phyloP scores from a whole-genome alignment of 1,139 yeast species.

The Saccharomycopsis hybrid region DNA sequence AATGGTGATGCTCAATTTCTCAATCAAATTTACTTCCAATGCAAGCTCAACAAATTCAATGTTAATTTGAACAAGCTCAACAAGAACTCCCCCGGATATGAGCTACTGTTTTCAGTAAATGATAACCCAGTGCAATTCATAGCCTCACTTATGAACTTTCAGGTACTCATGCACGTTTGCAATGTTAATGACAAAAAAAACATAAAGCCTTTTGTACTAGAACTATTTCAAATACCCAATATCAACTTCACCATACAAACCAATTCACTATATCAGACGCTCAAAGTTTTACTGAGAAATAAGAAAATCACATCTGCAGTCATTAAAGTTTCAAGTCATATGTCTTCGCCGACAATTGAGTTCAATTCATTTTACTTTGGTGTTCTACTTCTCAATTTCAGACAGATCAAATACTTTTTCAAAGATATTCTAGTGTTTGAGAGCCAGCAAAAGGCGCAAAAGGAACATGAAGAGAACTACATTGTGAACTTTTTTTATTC shows the following conservation, averaged over 20 bases:
- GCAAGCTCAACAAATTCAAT: slow-evolving; percentile 25
- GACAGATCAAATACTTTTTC: slow-evolving; percentile 28
- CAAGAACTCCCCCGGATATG: slow-evolving; percentile 49
- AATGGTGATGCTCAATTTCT: slow-evolving; percentile 19
- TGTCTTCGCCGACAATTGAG: slow-evolving; percentile 39
- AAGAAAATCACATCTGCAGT: slow-evolving; percentile 40
- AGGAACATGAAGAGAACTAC: slow-evolving; percentile 9
- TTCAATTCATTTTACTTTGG: slow-evolving; percentile 28
- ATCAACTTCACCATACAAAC: slow-evolving; percentile 48
- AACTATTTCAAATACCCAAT: slow-evolving; percentile 48
- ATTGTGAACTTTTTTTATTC: slow-evolving; percentile 21
- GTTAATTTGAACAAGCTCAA: slow-evolving; percentile 27
- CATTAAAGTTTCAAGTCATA: slow-evolving; percentile 44
- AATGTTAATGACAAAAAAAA: slow-evolving; percentile 24
- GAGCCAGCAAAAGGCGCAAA: slow-evolving; percentile 23
- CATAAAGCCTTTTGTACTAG: slow-evolving; percentile 25
- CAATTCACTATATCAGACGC: slow-evolving; percentile 41
- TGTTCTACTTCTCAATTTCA: slow-evolving; percentile 31
- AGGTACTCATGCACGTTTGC: slow-evolving; percentile 29
- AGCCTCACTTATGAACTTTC: slow-evolving; percentile 35
- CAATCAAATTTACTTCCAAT: slow-evolving; percentile 11
- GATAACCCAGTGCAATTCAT: slow-evolving; percentile 52
- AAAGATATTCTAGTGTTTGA: slow-evolving; percentile 23
- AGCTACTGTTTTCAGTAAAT: slow-evolving; percentile 42
- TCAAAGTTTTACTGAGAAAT: slow-evolving; percentile 34